These are phyloP conservation scores for Eudorina sp. DNA, from an alignment of 139 green algal species.

Conservation along the genomic window DNA sequence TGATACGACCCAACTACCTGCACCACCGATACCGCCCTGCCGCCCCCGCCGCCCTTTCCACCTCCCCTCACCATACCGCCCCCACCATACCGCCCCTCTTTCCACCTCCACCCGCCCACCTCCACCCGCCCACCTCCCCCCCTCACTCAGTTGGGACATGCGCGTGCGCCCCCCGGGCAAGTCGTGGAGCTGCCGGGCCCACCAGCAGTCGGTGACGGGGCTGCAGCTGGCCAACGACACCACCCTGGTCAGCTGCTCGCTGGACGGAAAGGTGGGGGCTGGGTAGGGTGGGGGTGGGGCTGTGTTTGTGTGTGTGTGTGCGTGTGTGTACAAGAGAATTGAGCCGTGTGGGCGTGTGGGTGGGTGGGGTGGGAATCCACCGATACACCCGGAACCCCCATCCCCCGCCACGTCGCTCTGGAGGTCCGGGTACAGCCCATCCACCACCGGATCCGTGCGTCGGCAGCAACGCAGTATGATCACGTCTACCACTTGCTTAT, in stretches of 20 bases:
- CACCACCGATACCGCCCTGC: too few relatives aligned
- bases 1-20: not conserved
- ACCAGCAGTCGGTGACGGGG: conserved; percentile 37
- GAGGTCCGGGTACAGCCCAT: too few relatives aligned
- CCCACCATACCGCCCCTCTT: not conserved
- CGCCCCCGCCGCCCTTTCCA: too few relatives aligned
- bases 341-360: not conserved
- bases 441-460: too few relatives aligned
- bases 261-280: conserved; percentile 56
- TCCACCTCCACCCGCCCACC: not conserved
- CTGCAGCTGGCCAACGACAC: conserved; percentile 49
- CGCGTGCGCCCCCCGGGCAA: conserved; percentile 13
- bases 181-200: not conserved
- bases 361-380: not conserved
- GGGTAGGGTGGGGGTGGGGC: too few relatives aligned
- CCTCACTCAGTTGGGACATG: conserved; percentile 60
- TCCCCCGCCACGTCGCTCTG: too few relatives aligned
- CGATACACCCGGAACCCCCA: too few relatives aligned
- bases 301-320: not conserved
- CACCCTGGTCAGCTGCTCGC: conserved; percentile 16
- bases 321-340: not conserved
- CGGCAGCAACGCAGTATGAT: too few relatives aligned
- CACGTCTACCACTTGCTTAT: too few relatives aligned
- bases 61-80: too few relatives aligned
- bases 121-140: not conserved